Percentiles rank a stretch among this genome's conserved stretches.
Conservation (phyloP, 2,329 filamentous ascomycete species). For the Colletotrichum sojae region DNA sequence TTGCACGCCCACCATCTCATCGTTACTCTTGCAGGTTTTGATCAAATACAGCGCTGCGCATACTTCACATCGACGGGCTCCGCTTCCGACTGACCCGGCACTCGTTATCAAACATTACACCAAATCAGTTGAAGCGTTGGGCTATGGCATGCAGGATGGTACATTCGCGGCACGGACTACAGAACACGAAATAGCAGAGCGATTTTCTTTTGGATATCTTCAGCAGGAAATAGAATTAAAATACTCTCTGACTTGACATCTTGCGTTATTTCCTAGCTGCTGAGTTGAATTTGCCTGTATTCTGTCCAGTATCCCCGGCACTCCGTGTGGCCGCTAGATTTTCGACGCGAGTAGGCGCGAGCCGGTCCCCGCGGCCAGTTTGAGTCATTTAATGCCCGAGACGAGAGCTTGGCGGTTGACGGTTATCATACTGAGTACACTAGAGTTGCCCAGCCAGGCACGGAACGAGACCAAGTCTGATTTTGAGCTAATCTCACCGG, state of each 20-base stretch:
- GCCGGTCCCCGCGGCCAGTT: background rate
- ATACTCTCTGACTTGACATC: background rate
- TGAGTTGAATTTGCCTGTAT: background rate
- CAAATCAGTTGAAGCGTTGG: background rate
- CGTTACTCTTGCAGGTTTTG: constrained; percentile 1
- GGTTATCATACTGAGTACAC: constrained; percentile 23
- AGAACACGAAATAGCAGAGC: background rate
- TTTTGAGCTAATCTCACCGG: constrained; percentile 8
- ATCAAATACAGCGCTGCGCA: background rate
- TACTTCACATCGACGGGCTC: background rate
- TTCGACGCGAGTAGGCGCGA: background rate
- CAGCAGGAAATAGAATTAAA: background rate
- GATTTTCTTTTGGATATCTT: background rate
- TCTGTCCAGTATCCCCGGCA: background rate
- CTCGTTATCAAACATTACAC: background rate
- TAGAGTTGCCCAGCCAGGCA: background rate
- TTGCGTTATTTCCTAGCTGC: background rate
- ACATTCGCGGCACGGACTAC: background rate
- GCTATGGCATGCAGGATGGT: background rate
- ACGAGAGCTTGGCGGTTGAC: constrained; percentile 12
- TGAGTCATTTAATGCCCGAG: constrained; percentile 21
- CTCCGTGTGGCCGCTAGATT: background rate
- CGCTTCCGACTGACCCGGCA: background rate
- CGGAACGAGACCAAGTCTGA: background rate
- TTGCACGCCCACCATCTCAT: background rate